These are phyloP conservation scores for Parmelia sp. DNA, from an alignment of 495 filamentous ascomycete species.

Conservation along the genomic window DNA sequence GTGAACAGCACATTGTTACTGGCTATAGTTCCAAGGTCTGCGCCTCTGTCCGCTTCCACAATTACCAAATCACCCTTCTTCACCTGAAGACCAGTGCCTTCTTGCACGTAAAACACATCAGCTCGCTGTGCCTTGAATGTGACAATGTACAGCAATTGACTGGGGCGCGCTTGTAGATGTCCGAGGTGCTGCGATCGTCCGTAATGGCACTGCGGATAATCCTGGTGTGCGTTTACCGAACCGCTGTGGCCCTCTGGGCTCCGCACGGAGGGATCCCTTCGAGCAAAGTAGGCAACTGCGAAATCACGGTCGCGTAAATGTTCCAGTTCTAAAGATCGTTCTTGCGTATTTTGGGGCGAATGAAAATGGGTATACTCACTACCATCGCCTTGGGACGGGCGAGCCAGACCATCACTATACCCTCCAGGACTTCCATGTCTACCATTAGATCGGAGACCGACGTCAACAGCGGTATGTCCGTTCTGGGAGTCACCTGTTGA, in stretches of 20 bases:
- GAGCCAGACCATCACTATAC: conserved; percentile 31
- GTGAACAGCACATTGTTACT: conserved; percentile 76
- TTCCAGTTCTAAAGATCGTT: conserved; percentile 35
- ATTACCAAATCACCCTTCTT: conserved; percentile 91
- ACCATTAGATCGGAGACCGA: conserved; percentile 33
- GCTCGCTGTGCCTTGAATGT: conserved; percentile 92
- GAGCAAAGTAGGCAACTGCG: conserved; percentile 45
- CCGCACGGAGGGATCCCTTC: conserved; percentile 40
- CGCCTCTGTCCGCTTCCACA: conserved; percentile 93
- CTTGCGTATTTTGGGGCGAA: conserved; percentile 32
- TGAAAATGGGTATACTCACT: conserved; percentile 42
- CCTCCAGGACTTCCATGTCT: conserved; percentile 38
- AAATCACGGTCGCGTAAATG: conserved; percentile 42
- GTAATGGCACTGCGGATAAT: conserved; percentile 48
- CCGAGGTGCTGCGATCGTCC: conserved; percentile 51
- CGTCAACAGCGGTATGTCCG: conserved; percentile 29
- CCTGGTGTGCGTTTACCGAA: conserved; percentile 43
- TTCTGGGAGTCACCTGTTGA: conserved; percentile 56
- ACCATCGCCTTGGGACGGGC: conserved; percentile 35
- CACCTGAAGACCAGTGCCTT: conserved; percentile 85
- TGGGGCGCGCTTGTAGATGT: conserved; percentile 63
- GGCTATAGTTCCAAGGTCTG: conserved; percentile 89
- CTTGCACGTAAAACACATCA: conserved; percentile 94
- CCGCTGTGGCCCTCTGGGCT: conserved; percentile 32
- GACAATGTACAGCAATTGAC: conserved; percentile 84